Percentiles rank a stretch among this genome's conserved stretches.
Evolutionary conservation across 2,329 filamentous ascomycete genomes (phyloP).

Genomic region (Trichophyton schoenleinii): DNA sequence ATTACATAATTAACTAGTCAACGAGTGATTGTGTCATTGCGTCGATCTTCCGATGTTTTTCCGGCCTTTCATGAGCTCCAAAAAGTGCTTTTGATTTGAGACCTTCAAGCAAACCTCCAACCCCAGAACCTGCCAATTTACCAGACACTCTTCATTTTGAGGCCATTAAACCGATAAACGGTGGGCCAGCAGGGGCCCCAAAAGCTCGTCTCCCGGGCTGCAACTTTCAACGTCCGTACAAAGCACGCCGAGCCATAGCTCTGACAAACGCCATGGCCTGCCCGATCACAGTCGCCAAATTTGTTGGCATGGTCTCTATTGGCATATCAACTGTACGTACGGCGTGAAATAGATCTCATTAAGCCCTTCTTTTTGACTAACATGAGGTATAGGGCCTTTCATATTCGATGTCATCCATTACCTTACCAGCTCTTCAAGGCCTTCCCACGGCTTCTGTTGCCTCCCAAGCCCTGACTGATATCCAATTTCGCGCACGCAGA

Average conservation of each 20-base stretch:
- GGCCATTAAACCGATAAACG: neutral
- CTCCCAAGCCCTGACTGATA: constrained; percentile 55
- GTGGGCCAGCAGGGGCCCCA: neutral
- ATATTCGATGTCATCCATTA: constrained; percentile 65
- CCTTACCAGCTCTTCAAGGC: constrained; percentile 66
- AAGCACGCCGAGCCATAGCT: neutral
- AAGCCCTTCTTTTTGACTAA: no score
- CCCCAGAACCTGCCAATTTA: neutral
- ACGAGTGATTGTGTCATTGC: neutral
- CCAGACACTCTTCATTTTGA: neutral
- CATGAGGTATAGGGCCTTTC: constrained; percentile 58
- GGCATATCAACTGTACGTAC: constrained; percentile 71
- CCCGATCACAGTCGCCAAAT: constrained; percentile 70
- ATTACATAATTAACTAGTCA: neutral
- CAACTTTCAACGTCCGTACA: neutral
- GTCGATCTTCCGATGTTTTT: neutral
- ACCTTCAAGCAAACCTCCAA: neutral
- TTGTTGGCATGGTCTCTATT: constrained; percentile 80
- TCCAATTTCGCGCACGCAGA: constrained; percentile 50
- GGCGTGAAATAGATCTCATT: no score
- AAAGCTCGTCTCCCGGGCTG: neutral
- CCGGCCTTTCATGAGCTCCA: neutral
- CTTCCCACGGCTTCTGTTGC: constrained; percentile 65
- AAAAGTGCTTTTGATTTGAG: neutral
- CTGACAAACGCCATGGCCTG: constrained; percentile 43